Evolutionary conservation across 345 rosid genomes (phyloP).

Genomic region (Sisymbrium irio): DNA sequence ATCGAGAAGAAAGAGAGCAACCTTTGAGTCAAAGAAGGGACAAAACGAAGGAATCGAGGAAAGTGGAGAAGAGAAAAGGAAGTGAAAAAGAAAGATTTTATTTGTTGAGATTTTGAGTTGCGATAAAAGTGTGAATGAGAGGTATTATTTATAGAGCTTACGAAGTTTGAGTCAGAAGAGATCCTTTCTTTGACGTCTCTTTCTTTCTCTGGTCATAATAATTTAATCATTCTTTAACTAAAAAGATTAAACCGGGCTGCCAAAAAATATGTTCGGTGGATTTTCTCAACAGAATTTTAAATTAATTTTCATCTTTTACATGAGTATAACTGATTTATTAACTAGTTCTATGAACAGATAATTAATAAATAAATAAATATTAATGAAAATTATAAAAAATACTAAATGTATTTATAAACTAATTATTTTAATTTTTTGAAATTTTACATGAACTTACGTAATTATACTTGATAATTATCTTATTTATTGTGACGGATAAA

Average conservation of each 20-base stretch:
- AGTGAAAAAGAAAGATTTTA: constrained; percentile 21
- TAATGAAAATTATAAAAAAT: too few relatives aligned
- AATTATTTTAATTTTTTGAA: too few relatives aligned
- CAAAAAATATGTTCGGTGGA: constrained; percentile 19
- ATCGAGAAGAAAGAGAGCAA: not conserved
- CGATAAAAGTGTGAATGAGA: constrained; percentile 29
- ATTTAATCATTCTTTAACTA: not conserved
- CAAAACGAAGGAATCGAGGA: not conserved
- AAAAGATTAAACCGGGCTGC: not conserved
- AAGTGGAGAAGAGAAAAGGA: constrained; percentile 13
- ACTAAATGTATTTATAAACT: too few relatives aligned
- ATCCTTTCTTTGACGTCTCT: constrained; percentile 33
- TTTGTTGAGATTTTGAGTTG: constrained; percentile 15
- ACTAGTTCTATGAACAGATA: too few relatives aligned
- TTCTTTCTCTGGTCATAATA: constrained; percentile 21
- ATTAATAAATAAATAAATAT: too few relatives aligned
- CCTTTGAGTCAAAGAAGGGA: not conserved
- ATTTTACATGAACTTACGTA: too few relatives aligned
- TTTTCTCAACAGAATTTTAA: constrained; percentile 26
- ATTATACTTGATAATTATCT: not conserved
- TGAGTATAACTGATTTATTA: not conserved
- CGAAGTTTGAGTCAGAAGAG: constrained; percentile 18
- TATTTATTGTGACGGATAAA: not conserved
- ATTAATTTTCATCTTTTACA: not conserved
- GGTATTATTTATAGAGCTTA: constrained; percentile 29